These are phyloP conservation scores for Hyphodiscus sp. DNA, from an alignment of 2,329 filamentous ascomycete genomes.

Conservation along the genomic window DNA sequence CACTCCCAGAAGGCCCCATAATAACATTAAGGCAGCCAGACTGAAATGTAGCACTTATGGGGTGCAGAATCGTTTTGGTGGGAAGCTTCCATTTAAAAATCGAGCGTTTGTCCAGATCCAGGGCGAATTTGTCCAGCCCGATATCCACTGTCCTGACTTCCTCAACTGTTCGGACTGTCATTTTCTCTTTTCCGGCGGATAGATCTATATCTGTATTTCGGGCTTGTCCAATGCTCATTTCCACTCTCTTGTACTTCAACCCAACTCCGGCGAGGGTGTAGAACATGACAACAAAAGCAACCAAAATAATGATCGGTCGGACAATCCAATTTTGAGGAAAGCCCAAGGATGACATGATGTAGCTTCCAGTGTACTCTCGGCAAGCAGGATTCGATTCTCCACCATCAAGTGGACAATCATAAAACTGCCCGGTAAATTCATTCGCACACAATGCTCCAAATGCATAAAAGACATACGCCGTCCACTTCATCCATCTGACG, in stretches of 20 bases:
- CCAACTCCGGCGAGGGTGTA: slow-evolving; percentile 53
- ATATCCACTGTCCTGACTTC: slow-evolving; percentile 58
- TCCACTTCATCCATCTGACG: slow-evolving; percentile 71
- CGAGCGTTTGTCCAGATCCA: slow-evolving; percentile 58
- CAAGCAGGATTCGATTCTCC: slow-evolving; percentile 60
- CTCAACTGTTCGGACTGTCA: slow-evolving; percentile 46
- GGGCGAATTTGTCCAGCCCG: slow-evolving; percentile 54
- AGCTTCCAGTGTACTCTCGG: slow-evolving; percentile 60
- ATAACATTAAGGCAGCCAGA: slow-evolving; percentile 67
- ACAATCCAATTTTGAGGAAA: slow-evolving; percentile 62
- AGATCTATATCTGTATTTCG: slow-evolving; percentile 51
- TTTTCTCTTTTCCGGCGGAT: slow-evolving; percentile 65
- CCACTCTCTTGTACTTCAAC: slow-evolving; percentile 57
- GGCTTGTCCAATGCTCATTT: slow-evolving; percentile 63
- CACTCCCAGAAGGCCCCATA: slow-evolving; percentile 73
- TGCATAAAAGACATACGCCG: slow-evolving; percentile 59
- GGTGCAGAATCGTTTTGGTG: slow-evolving; percentile 56
- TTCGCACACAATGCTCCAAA: slow-evolving; percentile 68
- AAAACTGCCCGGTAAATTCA: slow-evolving; percentile 66
- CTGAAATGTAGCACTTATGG: slow-evolving; percentile 59
- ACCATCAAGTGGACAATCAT: slow-evolving; percentile 60
- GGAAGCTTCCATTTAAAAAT: slow-evolving; percentile 44
- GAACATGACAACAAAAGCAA: slow-evolving; percentile 59
- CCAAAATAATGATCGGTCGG: slow-evolving; percentile 56
- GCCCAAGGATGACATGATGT: slow-evolving; percentile 62